Percentiles rank a stretch among this genome's conserved stretches.
These are phyloP conservation scores for Chenopodium album DNA, from an alignment of 148 eudicot species.

Conservation along the genomic window DNA sequence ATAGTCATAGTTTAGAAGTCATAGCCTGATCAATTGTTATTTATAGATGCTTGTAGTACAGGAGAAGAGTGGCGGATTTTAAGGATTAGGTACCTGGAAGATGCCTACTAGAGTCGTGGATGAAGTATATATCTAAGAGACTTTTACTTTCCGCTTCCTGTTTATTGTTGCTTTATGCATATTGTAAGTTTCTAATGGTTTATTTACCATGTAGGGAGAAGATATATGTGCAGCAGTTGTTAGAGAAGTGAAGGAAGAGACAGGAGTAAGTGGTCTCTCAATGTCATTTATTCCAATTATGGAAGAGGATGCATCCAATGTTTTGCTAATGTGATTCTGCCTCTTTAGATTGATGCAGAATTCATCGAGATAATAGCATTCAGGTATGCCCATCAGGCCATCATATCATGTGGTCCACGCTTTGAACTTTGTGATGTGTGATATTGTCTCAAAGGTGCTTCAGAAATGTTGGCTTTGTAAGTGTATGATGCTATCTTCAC, in stretches of 20 bases:
- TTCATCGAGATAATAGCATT: conserved; percentile 74
- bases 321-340: conserved; percentile 17
- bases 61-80: conserved; percentile 55
- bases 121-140: conserved; percentile 43
- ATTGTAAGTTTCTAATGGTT: conserved; percentile 8
- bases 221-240: conserved; percentile 60
- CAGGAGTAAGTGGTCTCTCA: conserved; percentile 57
- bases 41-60: conserved; percentile 78
- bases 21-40: conserved; percentile 7
- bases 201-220: conserved; percentile 55
- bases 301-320: background rate
- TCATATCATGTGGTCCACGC: background rate
- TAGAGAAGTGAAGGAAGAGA: conserved; percentile 95
- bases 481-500: background rate
- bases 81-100: conserved; percentile 77
- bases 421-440: background rate
- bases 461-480: conserved; percentile 4
- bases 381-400: conserved; percentile 35
- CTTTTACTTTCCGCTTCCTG: background rate
- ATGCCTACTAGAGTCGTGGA: conserved; percentile 87
- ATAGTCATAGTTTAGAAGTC: background rate
- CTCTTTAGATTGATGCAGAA: conserved; percentile 65
- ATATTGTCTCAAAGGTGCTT: background rate
- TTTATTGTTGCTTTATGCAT: background rate
- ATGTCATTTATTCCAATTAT: background rate